Evolutionary conservation across 208 protist species (phyloP), one percentile per base, ranked within the genome.

Genomic region (Crithidia acanthocephali): DNA sequence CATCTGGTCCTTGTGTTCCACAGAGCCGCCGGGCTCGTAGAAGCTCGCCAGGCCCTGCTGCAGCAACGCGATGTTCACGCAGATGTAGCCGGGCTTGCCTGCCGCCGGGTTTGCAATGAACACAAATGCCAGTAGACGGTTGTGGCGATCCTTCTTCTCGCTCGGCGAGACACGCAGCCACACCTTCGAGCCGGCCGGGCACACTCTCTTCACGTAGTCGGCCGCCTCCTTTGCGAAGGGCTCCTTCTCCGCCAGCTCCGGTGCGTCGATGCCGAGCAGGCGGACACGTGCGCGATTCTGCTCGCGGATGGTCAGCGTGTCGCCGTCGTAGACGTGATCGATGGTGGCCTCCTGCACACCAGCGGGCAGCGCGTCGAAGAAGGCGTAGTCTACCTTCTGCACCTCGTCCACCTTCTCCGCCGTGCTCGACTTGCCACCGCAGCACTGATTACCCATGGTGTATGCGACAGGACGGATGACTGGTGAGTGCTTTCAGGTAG

Each of bases 311-410:
- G 83, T 91, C 23, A 91, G 66, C 1, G 83, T 91, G 68, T 91
- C 86, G 20, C 86, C 86, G 50, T 88, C 83, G 67, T 88, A 88
- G 47, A 91, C 86, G 72, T 83, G 74, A 20, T 85, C 52, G 32
- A 90, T 48, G 2, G 74, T 84, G 0, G 47, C 74, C 71, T 86
- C 72, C 76, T 79, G 23, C 23, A 71, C 74, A 40, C 64, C 79
- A 22, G 48, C 22, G 0, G 80, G 77, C 1, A 86, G 71, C 1
- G 64, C 59, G 30, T 67, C 68, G 59, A 81, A 80, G 59, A 83
- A 79, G 32, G 76, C 69, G 32, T 72, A 68, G 51, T 65, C 42
- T n/a, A 25, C 60, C 48, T 61, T 51, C 23, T 57, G 16, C 42
- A 59, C 56, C 7, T 23, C 74, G 22, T 8, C 11, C n/a, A 16